Percentiles rank a stretch among this genome's conserved stretches.
Evolutionary conservation across 2,329 filamentous ascomycete genomes (phyloP).

Genomic region (Allantophomopsis cytisporea): DNA sequence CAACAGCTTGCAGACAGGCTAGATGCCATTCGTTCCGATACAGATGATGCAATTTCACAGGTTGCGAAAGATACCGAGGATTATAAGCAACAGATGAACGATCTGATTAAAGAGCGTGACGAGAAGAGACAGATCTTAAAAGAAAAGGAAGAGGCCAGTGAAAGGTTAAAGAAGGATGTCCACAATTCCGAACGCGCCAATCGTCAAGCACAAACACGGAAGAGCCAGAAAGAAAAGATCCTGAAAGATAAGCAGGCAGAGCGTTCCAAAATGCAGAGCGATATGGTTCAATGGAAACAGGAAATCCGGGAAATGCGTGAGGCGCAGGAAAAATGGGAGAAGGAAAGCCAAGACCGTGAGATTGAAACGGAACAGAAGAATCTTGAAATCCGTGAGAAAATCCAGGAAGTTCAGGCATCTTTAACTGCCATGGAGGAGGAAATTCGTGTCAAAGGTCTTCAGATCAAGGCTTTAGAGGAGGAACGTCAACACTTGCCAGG

Average conservation of each 20-base stretch:
- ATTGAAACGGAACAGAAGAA: conserved; percentile 36
- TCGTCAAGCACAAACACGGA: conserved; percentile 65
- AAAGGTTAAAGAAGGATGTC: conserved; percentile 70
- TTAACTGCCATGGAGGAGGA: conserved; percentile 51
- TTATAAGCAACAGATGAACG: conserved; percentile 47
- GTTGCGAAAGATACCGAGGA: conserved; percentile 62
- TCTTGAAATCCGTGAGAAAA: conserved; percentile 37
- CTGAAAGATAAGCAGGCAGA: conserved; percentile 57
- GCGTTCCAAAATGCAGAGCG: conserved; percentile 55
- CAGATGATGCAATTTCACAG: conserved; percentile 62
- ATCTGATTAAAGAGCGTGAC: conserved; percentile 66
- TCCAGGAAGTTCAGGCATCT: conserved; percentile 44
- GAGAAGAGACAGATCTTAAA: conserved; percentile 64
- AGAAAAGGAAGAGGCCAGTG: conserved; percentile 83
- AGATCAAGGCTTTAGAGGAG: conserved; percentile 63
- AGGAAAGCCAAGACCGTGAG: conserved; percentile 36
- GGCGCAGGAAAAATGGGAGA: conserved; percentile 37
- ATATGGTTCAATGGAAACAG: conserved; percentile 53
- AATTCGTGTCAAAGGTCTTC: conserved; percentile 54
- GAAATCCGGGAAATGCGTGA: conserved; percentile 45
- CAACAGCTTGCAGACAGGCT: conserved; percentile 72
- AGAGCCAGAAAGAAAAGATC: conserved; percentile 61
- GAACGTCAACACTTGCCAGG: conserved; percentile 50
- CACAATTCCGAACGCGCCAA: conserved; percentile 71
- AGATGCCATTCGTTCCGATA: conserved; percentile 68